Evolutionary conservation across 352 stramenopile genomes (phyloP), one percentile per base, ranked within the genome.

Genomic region (Pythium biforme): DNA sequence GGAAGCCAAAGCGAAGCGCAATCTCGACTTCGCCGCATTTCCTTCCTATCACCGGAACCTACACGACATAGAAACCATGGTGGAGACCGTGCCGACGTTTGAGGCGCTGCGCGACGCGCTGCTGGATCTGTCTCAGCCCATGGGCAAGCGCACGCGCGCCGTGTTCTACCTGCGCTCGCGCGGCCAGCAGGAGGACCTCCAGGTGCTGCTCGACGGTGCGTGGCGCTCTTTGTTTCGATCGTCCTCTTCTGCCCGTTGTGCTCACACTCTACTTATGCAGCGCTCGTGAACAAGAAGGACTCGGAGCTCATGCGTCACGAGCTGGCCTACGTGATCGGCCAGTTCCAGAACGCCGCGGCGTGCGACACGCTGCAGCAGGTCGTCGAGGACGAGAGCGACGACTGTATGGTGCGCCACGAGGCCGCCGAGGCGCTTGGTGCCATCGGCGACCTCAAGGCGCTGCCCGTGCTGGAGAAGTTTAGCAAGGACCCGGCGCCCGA

Each of bases 221-320:
- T 43, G 52, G n/a, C 33, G 14, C 31, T 55, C 12, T 15, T 4
- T 41, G 0, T 26, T 17, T 19, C 34, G 34, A 40, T 40, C 29
- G 29, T 10, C 9, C 4, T 17, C 34, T 40, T 17, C 14, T 40
- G 7, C 34, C 34, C 15, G 6, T 4, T 19, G n/a, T n/a, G n/a
- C 34, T 40, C 17, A 55, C 2, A 58, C 12, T 26, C 4, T 45
- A 20, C 22, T 9, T n/a, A 1, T 59, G 26, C 49, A 80, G 92
- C 92, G 20, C 68, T 98, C 20, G 9, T 63, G 46, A 96, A 97
- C 66, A 89, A 89, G 70, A 64, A 80, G 41, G 92, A 97, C 69
- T 97, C 87, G 69, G 89, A 97, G 50, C 79, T 99, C 33, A 93
- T 99, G 67, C 86, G 97, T 52, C 97, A 99, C 82, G 97, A 99